Evolutionary conservation across 2,329 filamentous ascomycete genomes (phyloP).

Genomic region (Apiospora marii): DNA sequence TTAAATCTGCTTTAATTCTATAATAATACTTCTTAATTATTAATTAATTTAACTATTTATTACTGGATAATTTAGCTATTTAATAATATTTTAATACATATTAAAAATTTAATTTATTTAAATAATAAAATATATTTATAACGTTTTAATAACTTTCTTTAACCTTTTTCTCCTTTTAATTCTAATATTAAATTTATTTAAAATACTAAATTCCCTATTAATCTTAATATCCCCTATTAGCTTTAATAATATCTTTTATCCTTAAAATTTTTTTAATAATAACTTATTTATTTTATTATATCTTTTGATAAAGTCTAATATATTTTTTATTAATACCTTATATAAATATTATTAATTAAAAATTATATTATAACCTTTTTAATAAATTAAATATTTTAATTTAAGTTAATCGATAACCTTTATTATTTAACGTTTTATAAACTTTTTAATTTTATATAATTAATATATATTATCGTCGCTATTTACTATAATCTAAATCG

Average conservation of each 20-base stretch:
- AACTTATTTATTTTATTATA: not conserved
- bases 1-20: too few species aligned
- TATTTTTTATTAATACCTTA: not conserved
- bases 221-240: not conserved
- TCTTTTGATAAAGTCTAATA: too few species aligned
- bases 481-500: not conserved
- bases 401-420: not conserved
- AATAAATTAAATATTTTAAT: not conserved
- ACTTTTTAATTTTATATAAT: not conserved
- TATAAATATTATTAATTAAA: not conserved
- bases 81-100: too few species aligned
- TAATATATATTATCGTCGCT: not conserved
- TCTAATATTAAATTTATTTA: not conserved
- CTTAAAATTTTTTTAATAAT: not conserved
- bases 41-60: too few species aligned
- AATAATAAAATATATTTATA: too few species aligned
- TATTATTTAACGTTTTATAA: not conserved
- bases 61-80: too few species aligned
- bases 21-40: too few species aligned
- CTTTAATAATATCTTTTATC: not conserved
- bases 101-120: too few species aligned
- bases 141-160: too few species aligned
- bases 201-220: not conserved
- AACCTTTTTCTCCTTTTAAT: not conserved
- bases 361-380: too few species aligned